A percentile compares a stretch with the other conserved stretches of the same genome.
Conservation (phyloP, 139 green algal genomes). For the Chlamydomonas schloesseri region DNA sequence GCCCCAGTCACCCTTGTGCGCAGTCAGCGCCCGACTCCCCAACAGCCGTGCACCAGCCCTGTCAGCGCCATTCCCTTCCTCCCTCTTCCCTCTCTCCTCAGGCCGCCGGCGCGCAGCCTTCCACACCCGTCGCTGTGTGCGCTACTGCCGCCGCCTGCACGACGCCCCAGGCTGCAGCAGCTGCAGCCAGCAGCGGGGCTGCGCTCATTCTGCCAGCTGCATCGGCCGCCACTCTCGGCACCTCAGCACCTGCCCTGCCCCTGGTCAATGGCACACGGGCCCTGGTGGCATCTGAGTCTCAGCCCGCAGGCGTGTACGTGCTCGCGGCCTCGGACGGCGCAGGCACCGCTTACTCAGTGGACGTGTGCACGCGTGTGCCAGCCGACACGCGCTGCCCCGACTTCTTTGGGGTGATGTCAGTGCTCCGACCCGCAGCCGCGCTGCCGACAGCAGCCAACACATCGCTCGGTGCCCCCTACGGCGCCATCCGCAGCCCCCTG, state of each 20-base stretch:
- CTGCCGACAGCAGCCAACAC: neutral
- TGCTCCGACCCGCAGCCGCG: neutral
- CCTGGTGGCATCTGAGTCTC: neutral
- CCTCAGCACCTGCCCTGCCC: neutral
- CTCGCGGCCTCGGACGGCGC: neutral
- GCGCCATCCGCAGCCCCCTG: too few relatives aligned
- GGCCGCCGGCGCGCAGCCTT: neutral
- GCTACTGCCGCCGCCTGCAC: neutral
- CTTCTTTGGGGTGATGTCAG: constrained; percentile 12
- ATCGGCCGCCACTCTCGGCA: neutral
- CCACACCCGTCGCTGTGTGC: neutral
- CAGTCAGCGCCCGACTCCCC: too few relatives aligned
- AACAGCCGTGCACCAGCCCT: too few relatives aligned
- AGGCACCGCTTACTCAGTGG: neutral
- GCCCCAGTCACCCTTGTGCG: neutral
- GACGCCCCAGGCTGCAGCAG: neutral
- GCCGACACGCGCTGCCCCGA: neutral
- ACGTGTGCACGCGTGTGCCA: constrained; percentile 14
- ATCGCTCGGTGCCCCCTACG: too few relatives aligned
- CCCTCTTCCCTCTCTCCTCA: neutral
- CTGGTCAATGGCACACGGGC: neutral
- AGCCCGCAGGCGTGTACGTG: neutral
- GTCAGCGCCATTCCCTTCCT: neutral
- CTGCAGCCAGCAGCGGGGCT: neutral
- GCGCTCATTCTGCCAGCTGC: neutral